Evolutionary conservation across 345 rosid genomes (phyloP), one percentile per base, ranked within the genome.

Genomic region (Mallotus nudiflorus): DNA sequence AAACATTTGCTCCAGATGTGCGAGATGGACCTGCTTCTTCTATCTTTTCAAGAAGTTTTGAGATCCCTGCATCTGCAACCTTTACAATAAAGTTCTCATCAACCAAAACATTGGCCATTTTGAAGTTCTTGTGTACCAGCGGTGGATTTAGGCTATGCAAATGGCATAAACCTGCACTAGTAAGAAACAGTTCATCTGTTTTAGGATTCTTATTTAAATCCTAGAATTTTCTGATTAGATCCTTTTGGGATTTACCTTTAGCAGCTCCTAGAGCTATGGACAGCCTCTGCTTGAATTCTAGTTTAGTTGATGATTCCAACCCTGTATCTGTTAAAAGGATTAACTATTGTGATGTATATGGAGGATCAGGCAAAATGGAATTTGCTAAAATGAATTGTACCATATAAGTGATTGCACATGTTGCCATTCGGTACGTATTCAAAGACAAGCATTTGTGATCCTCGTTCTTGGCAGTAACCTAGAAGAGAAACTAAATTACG

Each of bases 341-440:
- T 33, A 31, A 61, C 49, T 66, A 16, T 42, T 22, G 7, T 58
- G 56, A 60, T 24, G 27, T 33, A 6, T 37, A 28, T 14, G 35
- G 49, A 39, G 51, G 50, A 69, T 66, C 35, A 64, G 20, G 40
- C 25, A 45, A 45, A 72, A 56, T 11, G 16, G 20, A 50, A 19
- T 62, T 55, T 27, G 22, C 39, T 25, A 48, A 40, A 54, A 14
- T n/a, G 55, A 66, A 0, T 49, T 82, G 29, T 85, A 88, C 93
- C 90, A 14, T 70, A 80, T 13, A 88, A 75, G 75, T 86, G 89
- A 80, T 75, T 78, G 84, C 77, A 72, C 50, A 90, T 65, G 85
- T 80, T 89, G 48, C 86, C 92, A 62, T 86, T 88, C n/a, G 89
- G 82, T 73, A 91, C 27, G 73, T 82, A 84, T 55, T 91, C 97